Percentiles rank a stretch among this genome's conserved stretches.
Conservation (phyloP, 1,284 basidiomycete species). For the Ceratobasidium sp. region DNA sequence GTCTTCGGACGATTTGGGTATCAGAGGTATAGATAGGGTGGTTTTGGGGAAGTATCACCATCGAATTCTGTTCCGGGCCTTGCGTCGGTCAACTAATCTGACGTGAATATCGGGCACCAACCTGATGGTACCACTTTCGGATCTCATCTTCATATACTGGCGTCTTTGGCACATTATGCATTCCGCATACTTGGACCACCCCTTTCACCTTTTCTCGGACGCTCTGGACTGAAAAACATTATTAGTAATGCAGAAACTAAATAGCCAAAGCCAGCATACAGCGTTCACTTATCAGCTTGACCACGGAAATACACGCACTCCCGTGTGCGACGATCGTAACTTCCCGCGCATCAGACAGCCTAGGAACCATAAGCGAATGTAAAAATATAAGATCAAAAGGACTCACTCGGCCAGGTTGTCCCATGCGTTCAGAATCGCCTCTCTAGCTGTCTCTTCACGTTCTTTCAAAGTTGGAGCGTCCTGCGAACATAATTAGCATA, state of each 20-base stretch:
- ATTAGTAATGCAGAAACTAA: not conserved
- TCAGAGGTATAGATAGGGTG: conserved; percentile 65
- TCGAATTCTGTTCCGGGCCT: conserved; percentile 65
- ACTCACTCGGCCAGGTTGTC: conserved; percentile 91
- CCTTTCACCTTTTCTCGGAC: conserved; percentile 72
- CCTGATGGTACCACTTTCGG: conserved; percentile 72
- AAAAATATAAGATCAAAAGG: conserved; percentile 21
- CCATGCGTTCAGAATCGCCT: conserved; percentile 87
- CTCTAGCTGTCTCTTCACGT: conserved; percentile 59
- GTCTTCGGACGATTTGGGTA: conserved; percentile 65
- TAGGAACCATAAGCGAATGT: conserved; percentile 52
- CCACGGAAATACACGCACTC: conserved; percentile 77
- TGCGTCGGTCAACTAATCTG: conserved; percentile 14
- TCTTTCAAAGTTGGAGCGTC: conserved; percentile 45
- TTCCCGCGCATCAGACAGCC: conserved; percentile 73
- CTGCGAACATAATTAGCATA: conserved; percentile 39
- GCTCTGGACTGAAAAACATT: conserved; percentile 23
- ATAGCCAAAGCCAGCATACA: conserved; percentile 60
- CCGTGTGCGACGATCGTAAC: conserved; percentile 91
- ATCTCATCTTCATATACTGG: conserved; percentile 65
- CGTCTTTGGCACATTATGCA: conserved; percentile 65
- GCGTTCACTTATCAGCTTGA: conserved; percentile 76
- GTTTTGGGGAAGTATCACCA: conserved; percentile 68
- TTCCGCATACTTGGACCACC: conserved; percentile 81
- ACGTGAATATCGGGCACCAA: conserved; percentile 50